Percentiles rank a stretch among this genome's conserved stretches.
Evolutionary conservation across 257 asterid genomes (phyloP).

Genomic region (Cruciata laevipes): DNA sequence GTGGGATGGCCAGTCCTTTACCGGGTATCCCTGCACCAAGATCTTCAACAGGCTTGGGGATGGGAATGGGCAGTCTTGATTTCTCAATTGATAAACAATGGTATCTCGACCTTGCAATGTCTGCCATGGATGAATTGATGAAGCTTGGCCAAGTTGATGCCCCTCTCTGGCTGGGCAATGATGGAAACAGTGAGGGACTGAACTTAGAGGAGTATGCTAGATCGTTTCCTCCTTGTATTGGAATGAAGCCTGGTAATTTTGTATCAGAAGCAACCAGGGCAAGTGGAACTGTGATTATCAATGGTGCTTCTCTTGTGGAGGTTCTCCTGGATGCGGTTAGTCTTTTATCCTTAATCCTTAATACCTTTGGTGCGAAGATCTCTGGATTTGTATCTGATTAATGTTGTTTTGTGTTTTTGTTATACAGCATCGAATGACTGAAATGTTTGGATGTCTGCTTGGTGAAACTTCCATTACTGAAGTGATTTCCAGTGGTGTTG

Average conservation of each 20-base stretch:
- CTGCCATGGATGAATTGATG: conserved; percentile 64
- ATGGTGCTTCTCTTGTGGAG: conserved; percentile 45
- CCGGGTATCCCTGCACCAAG: conserved; percentile 29
- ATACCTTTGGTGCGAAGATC: background rate
- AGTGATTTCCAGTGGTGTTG: conserved; percentile 59
- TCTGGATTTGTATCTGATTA: background rate
- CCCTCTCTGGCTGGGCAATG: conserved; percentile 60
- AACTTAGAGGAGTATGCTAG: conserved; percentile 62
- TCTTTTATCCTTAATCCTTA: conserved; percentile 9
- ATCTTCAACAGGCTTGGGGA: conserved; percentile 20
- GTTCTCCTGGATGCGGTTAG: conserved; percentile 66
- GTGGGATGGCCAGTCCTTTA: conserved; percentile 28
- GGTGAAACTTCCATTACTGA: conserved; percentile 50
- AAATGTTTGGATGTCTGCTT: conserved; percentile 60
- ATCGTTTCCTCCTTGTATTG: conserved; percentile 52
- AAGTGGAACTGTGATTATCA: conserved; percentile 44
- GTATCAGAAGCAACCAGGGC: conserved; percentile 66
- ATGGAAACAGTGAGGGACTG: conserved; percentile 46
- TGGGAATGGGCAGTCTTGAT: conserved; percentile 18
- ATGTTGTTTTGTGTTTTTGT: background rate
- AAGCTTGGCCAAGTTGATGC: conserved; percentile 53
- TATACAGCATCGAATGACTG: conserved; percentile 55
- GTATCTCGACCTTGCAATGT: conserved; percentile 50
- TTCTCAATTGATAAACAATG: conserved; percentile 38
- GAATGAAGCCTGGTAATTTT: conserved; percentile 44